Evolutionary conservation across 345 rosid species (phyloP).

Genomic region (Bruguiera gymnorhiza): DNA sequence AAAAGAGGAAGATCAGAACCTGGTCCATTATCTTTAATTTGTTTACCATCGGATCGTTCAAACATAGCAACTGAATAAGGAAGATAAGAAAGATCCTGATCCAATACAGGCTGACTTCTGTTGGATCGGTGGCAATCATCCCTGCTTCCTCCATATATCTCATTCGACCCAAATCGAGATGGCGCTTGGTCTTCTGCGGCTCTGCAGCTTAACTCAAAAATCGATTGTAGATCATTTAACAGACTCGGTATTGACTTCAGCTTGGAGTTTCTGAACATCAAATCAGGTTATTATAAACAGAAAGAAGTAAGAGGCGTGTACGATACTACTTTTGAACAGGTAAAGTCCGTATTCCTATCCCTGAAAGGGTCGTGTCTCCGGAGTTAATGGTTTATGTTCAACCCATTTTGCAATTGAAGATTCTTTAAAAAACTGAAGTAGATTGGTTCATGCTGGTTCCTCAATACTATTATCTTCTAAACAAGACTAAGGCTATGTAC

Average conservation of each 20-base stretch:
- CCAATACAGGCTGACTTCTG: slow-evolving; percentile 27
- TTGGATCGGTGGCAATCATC: slow-evolving; percentile 17
- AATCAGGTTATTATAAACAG: neutral
- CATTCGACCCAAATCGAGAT: slow-evolving; percentile 19
- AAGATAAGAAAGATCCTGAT: slow-evolving; percentile 58
- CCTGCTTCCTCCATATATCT: slow-evolving; percentile 11
- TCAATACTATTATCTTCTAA: too few species aligned
- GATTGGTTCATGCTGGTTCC: too few species aligned
- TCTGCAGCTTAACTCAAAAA: slow-evolving; percentile 25
- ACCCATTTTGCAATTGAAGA: too few species aligned
- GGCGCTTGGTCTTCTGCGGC: slow-evolving; percentile 17
- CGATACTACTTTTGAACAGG: neutral
- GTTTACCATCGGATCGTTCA: slow-evolving; percentile 18
- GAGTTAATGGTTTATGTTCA: too few species aligned
- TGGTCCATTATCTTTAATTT: slow-evolving; percentile 29
- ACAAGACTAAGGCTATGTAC: too few species aligned
- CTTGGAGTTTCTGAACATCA: slow-evolving; percentile 49
- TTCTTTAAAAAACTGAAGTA: too few species aligned
- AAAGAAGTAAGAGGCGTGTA: neutral
- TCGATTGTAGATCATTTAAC: slow-evolving; percentile 44
- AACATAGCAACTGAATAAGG: slow-evolving; percentile 41
- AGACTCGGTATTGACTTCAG: slow-evolving; percentile 49
- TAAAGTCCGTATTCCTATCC: neutral
- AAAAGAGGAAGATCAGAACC: slow-evolving; percentile 30
- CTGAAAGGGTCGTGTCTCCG: too few species aligned